Percentiles rank a stretch among this genome's conserved stretches.
Conservation (phyloP, 2,329 filamentous ascomycete species). For the Fusarium albosuccineum region DNA sequence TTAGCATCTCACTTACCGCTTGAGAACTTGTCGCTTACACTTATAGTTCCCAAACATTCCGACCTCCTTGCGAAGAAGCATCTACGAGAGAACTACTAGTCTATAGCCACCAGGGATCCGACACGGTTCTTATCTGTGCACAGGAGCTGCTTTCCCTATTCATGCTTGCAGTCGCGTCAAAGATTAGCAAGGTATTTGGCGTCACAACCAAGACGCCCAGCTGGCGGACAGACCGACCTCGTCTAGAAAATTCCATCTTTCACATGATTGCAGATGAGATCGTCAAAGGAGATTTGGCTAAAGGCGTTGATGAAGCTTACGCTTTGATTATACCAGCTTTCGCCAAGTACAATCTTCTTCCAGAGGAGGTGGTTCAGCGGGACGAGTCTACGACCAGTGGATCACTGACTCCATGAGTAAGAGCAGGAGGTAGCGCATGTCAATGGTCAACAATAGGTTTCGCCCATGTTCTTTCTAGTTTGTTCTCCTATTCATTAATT, state of each 20-base stretch:
- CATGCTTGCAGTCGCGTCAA: not conserved
- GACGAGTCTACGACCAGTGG: too few species aligned
- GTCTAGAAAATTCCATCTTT: not conserved
- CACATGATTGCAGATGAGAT: not conserved
- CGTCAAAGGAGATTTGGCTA: not conserved
- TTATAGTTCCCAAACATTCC: too few species aligned
- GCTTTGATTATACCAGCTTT: not conserved
- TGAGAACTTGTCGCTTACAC: not conserved
- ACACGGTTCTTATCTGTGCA: not conserved
- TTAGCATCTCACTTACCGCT: too few species aligned
- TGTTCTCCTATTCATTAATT: too few species aligned
- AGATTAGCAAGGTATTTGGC: not conserved
- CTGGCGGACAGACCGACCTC: not conserved
- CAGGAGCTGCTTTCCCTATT: conserved; percentile 1
- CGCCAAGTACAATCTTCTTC: not conserved
- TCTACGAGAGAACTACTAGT: not conserved
- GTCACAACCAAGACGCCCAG: not conserved
- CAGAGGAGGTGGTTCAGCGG: too few species aligned
- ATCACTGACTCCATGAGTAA: too few species aligned
- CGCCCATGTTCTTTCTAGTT: too few species aligned
- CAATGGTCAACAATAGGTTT: too few species aligned
- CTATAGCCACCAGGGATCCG: not conserved
- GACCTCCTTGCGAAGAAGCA: not conserved
- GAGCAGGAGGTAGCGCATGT: too few species aligned
- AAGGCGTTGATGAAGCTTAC: not conserved